A percentile compares a stretch with the other conserved stretches of the same genome.
Conservation (phyloP, 495 filamentous ascomycete genomes). For the Haplographium delicatum region DNA sequence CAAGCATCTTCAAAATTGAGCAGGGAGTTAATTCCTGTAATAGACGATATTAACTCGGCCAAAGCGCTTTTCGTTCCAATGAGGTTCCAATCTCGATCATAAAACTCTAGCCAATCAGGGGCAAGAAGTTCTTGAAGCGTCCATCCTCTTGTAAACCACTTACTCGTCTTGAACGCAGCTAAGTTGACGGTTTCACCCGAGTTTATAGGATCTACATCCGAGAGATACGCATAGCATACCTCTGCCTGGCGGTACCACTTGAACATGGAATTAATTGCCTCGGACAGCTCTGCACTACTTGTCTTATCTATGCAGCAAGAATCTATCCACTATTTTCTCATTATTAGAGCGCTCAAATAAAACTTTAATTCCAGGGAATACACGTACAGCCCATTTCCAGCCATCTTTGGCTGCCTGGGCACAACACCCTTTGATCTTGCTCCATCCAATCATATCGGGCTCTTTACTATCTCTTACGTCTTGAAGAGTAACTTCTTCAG, state of each 20-base stretch:
- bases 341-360: background rate
- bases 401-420: background rate
- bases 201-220: background rate
- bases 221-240: constrained; percentile 33
- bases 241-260: constrained; percentile 29
- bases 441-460: background rate
- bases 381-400: constrained; percentile 27
- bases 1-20: background rate
- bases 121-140: background rate
- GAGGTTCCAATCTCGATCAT: background rate
- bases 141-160: background rate
- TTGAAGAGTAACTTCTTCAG: constrained; percentile 21
- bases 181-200: background rate
- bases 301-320: constrained; percentile 32
- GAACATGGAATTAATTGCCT: constrained; percentile 46
- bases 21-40: background rate
- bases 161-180: too few relatives aligned
- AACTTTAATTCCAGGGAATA: constrained; percentile 29
- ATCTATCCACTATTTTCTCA: background rate
- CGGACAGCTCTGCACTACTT: constrained; percentile 34
- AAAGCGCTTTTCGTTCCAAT: background rate
- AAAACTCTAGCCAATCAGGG: background rate
- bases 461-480: constrained; percentile 10
- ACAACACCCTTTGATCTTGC: constrained; percentile 7
- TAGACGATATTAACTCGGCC: background rate